phyloP scores from a whole-genome alignment of 768 basidiomycete species.

The Podaxis rugospora region DNA sequence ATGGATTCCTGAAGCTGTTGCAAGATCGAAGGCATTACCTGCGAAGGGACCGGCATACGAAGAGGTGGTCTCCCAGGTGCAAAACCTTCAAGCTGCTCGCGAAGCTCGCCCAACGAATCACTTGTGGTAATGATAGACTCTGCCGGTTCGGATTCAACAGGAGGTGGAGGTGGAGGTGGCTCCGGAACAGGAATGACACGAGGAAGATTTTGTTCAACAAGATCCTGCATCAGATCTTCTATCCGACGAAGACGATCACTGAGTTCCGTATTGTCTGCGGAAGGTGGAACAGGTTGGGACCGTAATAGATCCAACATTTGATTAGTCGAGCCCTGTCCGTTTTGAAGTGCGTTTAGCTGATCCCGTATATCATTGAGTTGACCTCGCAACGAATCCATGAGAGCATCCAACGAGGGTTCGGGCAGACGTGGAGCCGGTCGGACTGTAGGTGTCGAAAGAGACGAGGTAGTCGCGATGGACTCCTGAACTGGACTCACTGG shows the following conservation, averaged over 20 bases:
- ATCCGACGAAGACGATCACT: constrained; percentile 39
- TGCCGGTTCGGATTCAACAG: constrained; percentile 16
- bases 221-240: constrained; percentile 38
- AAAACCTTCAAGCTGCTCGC: constrained; percentile 19
- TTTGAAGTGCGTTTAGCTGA: constrained; percentile 53
- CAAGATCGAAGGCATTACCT: constrained; percentile 48
- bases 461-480: constrained; percentile 11
- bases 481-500: not conserved
- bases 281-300: constrained; percentile 34
- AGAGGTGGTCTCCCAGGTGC: constrained; percentile 17
- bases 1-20: constrained; percentile 60
- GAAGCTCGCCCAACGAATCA: constrained; percentile 25
- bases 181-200: constrained; percentile 13
- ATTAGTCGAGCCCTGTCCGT: constrained; percentile 59
- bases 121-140: constrained; percentile 25
- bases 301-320: constrained; percentile 61
- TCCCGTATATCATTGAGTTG: constrained; percentile 38
- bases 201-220: constrained; percentile 31
- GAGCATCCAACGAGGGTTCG: constrained; percentile 20
- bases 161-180: constrained; percentile 17
- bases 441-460: constrained; percentile 29
- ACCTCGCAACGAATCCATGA: constrained; percentile 51
- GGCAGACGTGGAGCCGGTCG: constrained; percentile 30
- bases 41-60: constrained; percentile 41
- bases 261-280: constrained; percentile 36